Evolutionary conservation across 2,329 filamentous ascomycete species (phyloP).

Genomic region (Diaporthe vaccinii): DNA sequence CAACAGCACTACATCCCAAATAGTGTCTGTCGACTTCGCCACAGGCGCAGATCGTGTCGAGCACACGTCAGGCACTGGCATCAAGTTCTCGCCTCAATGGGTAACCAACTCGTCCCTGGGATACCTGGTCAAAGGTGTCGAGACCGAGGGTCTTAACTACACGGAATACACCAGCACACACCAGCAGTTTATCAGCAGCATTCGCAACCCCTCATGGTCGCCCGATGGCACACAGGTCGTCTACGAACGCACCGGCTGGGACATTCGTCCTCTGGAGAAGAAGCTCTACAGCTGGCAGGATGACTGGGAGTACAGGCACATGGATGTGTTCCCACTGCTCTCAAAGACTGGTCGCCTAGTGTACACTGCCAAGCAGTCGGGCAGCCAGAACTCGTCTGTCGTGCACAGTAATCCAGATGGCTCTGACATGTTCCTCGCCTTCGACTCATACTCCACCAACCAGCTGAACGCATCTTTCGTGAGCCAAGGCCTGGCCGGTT

Average conservation of each 20-base stretch:
- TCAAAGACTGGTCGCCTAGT: slow-evolving; percentile 46
- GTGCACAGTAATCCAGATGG: slow-evolving; percentile 50
- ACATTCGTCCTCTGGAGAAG: slow-evolving; percentile 52
- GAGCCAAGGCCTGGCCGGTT: slow-evolving; percentile 51
- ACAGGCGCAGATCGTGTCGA: slow-evolving; percentile 52
- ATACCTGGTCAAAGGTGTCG: slow-evolving; percentile 49
- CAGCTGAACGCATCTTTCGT: slow-evolving; percentile 40
- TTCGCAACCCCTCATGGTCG: slow-evolving; percentile 50
- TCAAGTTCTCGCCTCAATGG: slow-evolving; percentile 49
- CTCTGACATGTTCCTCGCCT: slow-evolving; percentile 33
- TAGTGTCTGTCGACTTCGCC: slow-evolving; percentile 54
- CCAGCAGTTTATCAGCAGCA: slow-evolving; percentile 35
- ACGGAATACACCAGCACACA: slow-evolving; percentile 43
- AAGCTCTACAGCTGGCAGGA: slow-evolving; percentile 54
- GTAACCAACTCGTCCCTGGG: slow-evolving; percentile 42
- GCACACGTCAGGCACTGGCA: slow-evolving; percentile 47
- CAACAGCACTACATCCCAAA: slow-evolving; percentile 48
- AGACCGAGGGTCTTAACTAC: slow-evolving; percentile 48
- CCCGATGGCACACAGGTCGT: slow-evolving; percentile 48
- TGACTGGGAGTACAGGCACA: slow-evolving; percentile 58
- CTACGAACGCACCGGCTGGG: slow-evolving; percentile 48
- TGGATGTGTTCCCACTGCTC: slow-evolving; percentile 57
- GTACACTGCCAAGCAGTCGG: slow-evolving; percentile 56
- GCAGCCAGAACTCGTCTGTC: slow-evolving; percentile 52
- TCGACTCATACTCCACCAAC: slow-evolving; percentile 23